Percentiles rank a stretch among this genome's conserved stretches.
phyloP scores from a whole-genome alignment of 1,284 basidiomycete species.

The Acaromyces ingoldii region DNA sequence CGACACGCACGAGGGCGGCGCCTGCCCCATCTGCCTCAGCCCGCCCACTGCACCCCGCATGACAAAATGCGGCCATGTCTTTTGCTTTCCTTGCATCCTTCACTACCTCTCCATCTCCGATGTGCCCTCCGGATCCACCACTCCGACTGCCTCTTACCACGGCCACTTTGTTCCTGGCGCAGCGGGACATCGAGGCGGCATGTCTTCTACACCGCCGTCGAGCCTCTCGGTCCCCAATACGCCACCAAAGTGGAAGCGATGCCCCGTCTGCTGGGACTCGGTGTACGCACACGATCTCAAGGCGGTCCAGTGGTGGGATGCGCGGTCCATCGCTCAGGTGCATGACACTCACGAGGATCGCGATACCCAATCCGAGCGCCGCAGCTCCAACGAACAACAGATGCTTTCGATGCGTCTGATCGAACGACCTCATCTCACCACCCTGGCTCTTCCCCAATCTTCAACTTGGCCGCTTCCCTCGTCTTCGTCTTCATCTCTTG shows the following conservation, averaged over 20 bases:
- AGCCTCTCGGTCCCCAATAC: conserved; percentile 9
- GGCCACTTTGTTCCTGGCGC: conserved; percentile 3
- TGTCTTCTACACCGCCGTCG: neutral
- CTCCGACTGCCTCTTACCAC: conserved; percentile 1
- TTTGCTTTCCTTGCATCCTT: conserved; percentile 50
- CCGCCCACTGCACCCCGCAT: conserved; percentile 86
- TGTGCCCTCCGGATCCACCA: conserved; percentile 1
- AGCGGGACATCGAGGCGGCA: neutral
- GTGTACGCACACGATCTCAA: conserved; percentile 87
- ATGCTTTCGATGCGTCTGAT: conserved; percentile 68
- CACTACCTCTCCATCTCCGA: conserved; percentile 65
- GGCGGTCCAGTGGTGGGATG: conserved; percentile 64
- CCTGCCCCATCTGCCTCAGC: conserved; percentile 91
- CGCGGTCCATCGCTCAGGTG: conserved; percentile 24
- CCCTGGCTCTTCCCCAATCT: conserved; percentile 87
- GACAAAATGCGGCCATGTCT: conserved; percentile 93
- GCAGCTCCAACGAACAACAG: conserved; percentile 7
- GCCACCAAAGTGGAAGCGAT: conserved; percentile 53
- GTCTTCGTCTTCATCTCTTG: no score
- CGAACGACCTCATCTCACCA: conserved; percentile 87
- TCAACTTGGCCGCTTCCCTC: conserved; percentile 68
- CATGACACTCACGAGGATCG: conserved; percentile 14
- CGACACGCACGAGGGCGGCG: conserved; percentile 61
- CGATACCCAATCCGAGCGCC: conserved; percentile 10
- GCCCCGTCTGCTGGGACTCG: conserved; percentile 94